A percentile compares a stretch with the other conserved stretches of the same genome.
These are phyloP conservation scores for Aphanomyces invadans DNA, from an alignment of 352 stramenopile species.

Conservation along the genomic window DNA sequence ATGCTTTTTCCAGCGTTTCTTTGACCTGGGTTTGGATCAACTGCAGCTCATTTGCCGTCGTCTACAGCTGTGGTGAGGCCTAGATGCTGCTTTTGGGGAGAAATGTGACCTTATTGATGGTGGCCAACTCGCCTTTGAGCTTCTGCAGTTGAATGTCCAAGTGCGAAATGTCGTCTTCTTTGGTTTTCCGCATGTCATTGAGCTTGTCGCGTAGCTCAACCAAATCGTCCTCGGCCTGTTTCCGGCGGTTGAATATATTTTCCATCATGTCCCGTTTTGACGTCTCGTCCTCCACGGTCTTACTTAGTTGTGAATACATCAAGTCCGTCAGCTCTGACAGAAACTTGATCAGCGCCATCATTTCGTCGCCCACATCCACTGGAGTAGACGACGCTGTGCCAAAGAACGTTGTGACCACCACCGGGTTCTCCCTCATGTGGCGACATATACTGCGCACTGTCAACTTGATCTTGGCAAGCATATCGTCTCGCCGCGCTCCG, in stretches of 20 bases:
- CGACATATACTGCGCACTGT: constrained; percentile 59
- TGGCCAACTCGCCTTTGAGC: constrained; percentile 62
- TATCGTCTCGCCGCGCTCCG: constrained; percentile 43
- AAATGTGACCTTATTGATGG: constrained; percentile 53
- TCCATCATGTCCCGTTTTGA: constrained; percentile 76
- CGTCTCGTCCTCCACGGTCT: constrained; percentile 79
- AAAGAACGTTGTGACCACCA: constrained; percentile 69
- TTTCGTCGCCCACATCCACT: constrained; percentile 51
- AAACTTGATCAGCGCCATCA: constrained; percentile 64
- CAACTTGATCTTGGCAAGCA: constrained; percentile 63
- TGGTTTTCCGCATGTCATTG: constrained; percentile 62
- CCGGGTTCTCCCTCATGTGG: constrained; percentile 59
- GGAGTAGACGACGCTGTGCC: constrained; percentile 32
- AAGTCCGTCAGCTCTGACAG: constrained; percentile 78
- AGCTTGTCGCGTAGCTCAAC: constrained; percentile 68
- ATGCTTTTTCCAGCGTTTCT: constrained; percentile 56
- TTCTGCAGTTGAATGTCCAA: constrained; percentile 78
- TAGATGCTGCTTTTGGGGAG: too few relatives aligned
- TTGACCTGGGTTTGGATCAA: constrained; percentile 73
- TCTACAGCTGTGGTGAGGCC: constrained; percentile 31
- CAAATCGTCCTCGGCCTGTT: constrained; percentile 76
- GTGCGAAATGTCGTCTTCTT: constrained; percentile 73
- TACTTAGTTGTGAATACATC: constrained; percentile 65
- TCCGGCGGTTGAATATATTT: constrained; percentile 63
- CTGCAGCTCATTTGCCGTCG: constrained; percentile 56